Evolutionary conservation across 768 basidiomycete species (phyloP).

Genomic region (Boletus reticuloceps): DNA sequence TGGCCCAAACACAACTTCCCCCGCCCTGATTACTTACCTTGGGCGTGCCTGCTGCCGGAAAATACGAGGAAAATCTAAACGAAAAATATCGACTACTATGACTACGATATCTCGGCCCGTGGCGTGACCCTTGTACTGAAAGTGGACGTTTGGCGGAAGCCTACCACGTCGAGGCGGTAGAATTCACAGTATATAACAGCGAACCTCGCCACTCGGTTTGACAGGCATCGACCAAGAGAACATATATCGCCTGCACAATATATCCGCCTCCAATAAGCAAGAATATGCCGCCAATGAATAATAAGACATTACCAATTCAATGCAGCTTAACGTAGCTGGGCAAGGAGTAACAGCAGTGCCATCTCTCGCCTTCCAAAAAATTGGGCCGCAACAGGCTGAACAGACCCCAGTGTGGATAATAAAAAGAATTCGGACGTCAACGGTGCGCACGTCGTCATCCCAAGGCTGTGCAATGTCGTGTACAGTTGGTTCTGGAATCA

Average conservation of each 20-base stretch:
- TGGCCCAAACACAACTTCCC: constrained; percentile 26
- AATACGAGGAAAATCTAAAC: constrained; percentile 4
- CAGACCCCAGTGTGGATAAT: background rate
- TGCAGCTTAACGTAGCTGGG: background rate
- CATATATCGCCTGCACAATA: background rate
- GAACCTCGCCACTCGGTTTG: constrained; percentile 3
- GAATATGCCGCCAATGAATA: background rate
- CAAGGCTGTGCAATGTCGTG: constrained; percentile 26
- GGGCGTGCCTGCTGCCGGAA: constrained; percentile 1
- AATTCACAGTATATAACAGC: background rate
- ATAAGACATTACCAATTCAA: constrained; percentile 6
- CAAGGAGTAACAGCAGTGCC: background rate
- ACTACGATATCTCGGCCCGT: constrained; percentile 6
- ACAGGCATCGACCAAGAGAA: background rate
- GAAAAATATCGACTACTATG: constrained; percentile 8
- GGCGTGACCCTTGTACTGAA: background rate
- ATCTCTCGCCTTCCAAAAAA: background rate
- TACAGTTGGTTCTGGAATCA: constrained; percentile 4
- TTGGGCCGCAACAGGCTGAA: background rate
- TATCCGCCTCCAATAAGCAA: constrained; percentile 4
- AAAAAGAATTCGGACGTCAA: background rate
- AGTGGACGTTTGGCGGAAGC: background rate
- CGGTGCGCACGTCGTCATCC: constrained; percentile 6
- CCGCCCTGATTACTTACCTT: constrained; percentile 29
- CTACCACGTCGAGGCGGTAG: background rate